phyloP scores from a whole-genome alignment of 2,329 filamentous ascomycete genomes.

The Apiospora phragmitis region DNA sequence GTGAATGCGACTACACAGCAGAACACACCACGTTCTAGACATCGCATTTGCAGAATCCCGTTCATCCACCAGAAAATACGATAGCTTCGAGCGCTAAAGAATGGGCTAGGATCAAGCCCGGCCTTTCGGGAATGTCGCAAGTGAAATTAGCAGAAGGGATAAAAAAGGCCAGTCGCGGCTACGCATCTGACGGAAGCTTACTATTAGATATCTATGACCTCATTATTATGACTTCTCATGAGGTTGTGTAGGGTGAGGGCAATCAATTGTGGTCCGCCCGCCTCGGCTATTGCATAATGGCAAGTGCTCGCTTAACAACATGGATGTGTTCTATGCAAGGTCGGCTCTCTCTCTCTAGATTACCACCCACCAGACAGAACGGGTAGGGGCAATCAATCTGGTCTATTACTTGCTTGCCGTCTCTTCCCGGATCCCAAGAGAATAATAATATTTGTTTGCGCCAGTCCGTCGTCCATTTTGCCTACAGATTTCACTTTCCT shows the following conservation, averaged over 20 bases:
- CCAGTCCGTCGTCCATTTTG: neutral
- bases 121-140: neutral
- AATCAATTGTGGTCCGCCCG: neutral
- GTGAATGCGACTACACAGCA: neutral
- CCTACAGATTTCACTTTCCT: neutral
- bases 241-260: neutral
- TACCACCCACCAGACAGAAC: neutral
- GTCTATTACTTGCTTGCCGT: neutral
- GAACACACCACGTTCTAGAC: neutral
- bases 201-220: conserved; percentile 15
- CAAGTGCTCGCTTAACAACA: neutral
- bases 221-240: conserved; percentile 8
- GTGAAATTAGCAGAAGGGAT: neutral
- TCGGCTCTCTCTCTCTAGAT: neutral
- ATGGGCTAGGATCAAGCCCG: neutral
- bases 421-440: neutral
- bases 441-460: neutral
- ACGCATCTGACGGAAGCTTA: neutral
- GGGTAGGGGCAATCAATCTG: neutral
- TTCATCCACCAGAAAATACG: neutral
- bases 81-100: neutral
- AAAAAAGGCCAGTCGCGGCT: neutral
- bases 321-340: neutral
- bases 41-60: neutral
- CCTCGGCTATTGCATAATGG: neutral